Conservation (phyloP, 805 yeast genomes). For the Candida ovalis region DNA sequence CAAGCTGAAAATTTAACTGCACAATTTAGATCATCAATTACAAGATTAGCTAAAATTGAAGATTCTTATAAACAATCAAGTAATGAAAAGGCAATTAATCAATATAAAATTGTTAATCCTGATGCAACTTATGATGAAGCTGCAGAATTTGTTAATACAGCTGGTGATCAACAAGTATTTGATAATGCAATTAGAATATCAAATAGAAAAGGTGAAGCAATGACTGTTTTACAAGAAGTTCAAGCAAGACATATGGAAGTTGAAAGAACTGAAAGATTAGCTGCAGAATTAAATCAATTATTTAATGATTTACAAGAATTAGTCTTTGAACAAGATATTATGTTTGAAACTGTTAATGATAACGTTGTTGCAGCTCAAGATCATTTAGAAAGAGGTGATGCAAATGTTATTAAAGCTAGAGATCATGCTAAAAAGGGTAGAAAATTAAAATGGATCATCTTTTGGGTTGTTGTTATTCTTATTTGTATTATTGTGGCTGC, state of each 20-base stretch:
- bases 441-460: constrained; percentile 85
- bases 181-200: constrained; percentile 87
- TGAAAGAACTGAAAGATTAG: constrained; percentile 89
- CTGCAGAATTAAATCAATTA: constrained; percentile 92
- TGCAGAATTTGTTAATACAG: constrained; percentile 78
- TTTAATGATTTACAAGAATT: constrained; percentile 95
- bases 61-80: constrained; percentile 81
- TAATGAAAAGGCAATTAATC: constrained; percentile 86
- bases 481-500: constrained; percentile 63
- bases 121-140: constrained; percentile 82
- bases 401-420: constrained; percentile 89
- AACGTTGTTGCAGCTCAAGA: constrained; percentile 80
- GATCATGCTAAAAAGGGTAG: constrained; percentile 85
- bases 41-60: constrained; percentile 82
- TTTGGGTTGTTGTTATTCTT: constrained; percentile 56
- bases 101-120: constrained; percentile 85
- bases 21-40: constrained; percentile 80
- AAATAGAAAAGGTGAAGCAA: constrained; percentile 90
- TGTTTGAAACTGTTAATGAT: constrained; percentile 77
- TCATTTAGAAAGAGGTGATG: constrained; percentile 91
- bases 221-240: constrained; percentile 92
- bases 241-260: constrained; percentile 94
- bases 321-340: constrained; percentile 92
- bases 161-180: constrained; percentile 85
- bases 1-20: constrained; percentile 89